These are phyloP conservation scores for Candida incommunis DNA, from an alignment of 805 yeast species.

Conservation along the genomic window DNA sequence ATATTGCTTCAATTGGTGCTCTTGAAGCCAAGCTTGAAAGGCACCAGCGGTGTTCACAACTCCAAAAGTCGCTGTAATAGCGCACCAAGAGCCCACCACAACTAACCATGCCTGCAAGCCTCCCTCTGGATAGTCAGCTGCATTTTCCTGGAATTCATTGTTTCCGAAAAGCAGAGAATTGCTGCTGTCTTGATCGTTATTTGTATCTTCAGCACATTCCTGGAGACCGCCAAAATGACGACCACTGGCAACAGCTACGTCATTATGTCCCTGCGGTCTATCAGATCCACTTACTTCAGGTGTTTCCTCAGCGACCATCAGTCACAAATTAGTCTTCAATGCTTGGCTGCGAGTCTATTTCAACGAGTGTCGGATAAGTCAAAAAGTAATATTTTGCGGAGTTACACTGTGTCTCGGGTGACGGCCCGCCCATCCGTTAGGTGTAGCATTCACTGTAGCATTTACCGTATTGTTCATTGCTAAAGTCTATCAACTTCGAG, in stretches of 20 bases:
- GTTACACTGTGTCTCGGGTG: too few relatives aligned
- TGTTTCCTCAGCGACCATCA: too few relatives aligned
- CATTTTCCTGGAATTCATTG: slow-evolving; percentile 7
- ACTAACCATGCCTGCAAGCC: slow-evolving; percentile 43
- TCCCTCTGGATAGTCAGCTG: slow-evolving; percentile 31
- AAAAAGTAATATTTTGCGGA: too few relatives aligned
- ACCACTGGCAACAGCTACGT: background rate
- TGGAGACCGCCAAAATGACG: background rate
- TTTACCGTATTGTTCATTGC: too few relatives aligned
- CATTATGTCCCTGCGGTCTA: too few relatives aligned
- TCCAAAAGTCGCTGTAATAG: slow-evolving; percentile 47
- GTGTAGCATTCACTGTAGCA: too few relatives aligned
- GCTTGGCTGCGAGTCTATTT: too few relatives aligned
- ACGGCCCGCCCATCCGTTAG: too few relatives aligned
- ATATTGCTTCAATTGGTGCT: slow-evolving; percentile 33
- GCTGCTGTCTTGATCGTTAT: background rate
- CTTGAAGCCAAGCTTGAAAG: slow-evolving; percentile 46
- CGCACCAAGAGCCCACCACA: slow-evolving; percentile 42
- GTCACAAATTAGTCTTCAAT: too few relatives aligned
- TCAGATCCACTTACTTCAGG: too few relatives aligned
- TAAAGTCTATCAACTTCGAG: too few relatives aligned
- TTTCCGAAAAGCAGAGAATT: background rate
- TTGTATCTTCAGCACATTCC: background rate
- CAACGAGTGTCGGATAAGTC: too few relatives aligned
- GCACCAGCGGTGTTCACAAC: slow-evolving; percentile 53